A percentile compares a stretch with the other conserved stretches of the same genome.
Evolutionary conservation across 2,329 filamentous ascomycete genomes (phyloP).

Genomic region (Sphaerostilbella broomeana): DNA sequence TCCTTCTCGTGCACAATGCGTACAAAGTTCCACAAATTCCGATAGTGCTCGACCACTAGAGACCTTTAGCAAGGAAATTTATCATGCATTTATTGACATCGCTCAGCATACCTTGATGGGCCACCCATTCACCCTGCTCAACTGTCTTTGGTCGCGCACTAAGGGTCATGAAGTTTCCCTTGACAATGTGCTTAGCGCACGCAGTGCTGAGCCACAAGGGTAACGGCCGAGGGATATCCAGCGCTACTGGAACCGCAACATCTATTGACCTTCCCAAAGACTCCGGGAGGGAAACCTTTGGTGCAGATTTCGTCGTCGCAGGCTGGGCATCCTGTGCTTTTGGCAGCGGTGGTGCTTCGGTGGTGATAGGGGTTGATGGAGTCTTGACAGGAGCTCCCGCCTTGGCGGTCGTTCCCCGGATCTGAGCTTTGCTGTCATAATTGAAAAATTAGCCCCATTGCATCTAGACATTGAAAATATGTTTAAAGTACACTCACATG

Average conservation of each 20-base stretch:
- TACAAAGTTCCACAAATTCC: constrained; percentile 83
- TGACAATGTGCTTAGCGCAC: constrained; percentile 83
- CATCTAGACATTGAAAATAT: background rate
- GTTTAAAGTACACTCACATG: constrained; percentile 43
- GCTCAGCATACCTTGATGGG: constrained; percentile 67
- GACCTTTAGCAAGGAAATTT: constrained; percentile 7
- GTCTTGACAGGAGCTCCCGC: constrained; percentile 10
- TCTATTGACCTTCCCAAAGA: constrained; percentile 61
- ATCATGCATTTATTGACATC: background rate
- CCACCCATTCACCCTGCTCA: constrained; percentile 91
- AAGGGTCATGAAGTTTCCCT: constrained; percentile 97
- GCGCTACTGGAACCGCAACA: constrained; percentile 51
- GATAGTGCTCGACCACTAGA: constrained; percentile 85
- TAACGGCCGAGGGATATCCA: constrained; percentile 22
- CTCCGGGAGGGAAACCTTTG: constrained; percentile 55
- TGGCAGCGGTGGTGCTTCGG: constrained; percentile 3
- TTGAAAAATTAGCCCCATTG: background rate
- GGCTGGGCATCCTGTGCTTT: constrained; percentile 34
- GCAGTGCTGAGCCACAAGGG: constrained; percentile 69
- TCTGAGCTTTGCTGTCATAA: constrained; percentile 10
- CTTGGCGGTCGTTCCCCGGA: constrained; percentile 13
- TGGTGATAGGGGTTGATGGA: background rate
- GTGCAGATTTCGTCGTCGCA: constrained; percentile 42
- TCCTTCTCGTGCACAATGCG: constrained; percentile 84
- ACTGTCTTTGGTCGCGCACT: constrained; percentile 91